Evolutionary conservation across 176 grass and related monocot species (phyloP).

Genomic region (Musa beccarii): DNA sequence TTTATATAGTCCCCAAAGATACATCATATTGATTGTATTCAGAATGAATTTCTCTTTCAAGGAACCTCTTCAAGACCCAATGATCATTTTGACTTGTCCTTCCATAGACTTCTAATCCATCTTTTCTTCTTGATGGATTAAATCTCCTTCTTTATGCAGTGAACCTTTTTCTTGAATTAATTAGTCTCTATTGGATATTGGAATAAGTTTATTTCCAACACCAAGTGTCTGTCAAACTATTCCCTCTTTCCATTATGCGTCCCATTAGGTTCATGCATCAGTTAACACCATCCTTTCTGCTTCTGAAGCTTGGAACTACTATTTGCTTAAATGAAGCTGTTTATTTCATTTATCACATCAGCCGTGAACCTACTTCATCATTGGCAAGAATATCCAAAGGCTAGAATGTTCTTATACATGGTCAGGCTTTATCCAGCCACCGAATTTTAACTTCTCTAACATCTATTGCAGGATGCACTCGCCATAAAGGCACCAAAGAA

Average conservation of each 20-base stretch:
- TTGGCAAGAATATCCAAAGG: not conserved
- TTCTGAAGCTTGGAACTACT: no score
- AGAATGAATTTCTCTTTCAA: no score
- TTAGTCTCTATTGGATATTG: no score
- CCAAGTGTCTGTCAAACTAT: not conserved
- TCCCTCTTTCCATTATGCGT: not conserved
- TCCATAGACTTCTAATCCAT: no score
- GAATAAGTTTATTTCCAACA: no score
- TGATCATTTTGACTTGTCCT: no score
- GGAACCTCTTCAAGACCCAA: no score
- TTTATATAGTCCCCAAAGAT: no score
- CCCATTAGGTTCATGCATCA: not conserved
- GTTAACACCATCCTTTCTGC: not conserved
- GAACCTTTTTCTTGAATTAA: no score
- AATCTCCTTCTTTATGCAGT: no score
- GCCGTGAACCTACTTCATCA: not conserved
- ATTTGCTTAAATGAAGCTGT: not conserved
- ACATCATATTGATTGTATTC: no score
- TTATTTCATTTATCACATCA: not conserved
- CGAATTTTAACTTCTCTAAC: not conserved
- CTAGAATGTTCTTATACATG: not conserved
- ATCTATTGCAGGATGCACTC: conserved; percentile 40
- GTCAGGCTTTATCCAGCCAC: not conserved
- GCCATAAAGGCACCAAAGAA: conserved; percentile 65
- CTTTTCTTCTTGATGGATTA: no score